Evolutionary conservation across 2,329 filamentous ascomycete species (phyloP).

Genomic region (Colletotrichum tropicale): DNA sequence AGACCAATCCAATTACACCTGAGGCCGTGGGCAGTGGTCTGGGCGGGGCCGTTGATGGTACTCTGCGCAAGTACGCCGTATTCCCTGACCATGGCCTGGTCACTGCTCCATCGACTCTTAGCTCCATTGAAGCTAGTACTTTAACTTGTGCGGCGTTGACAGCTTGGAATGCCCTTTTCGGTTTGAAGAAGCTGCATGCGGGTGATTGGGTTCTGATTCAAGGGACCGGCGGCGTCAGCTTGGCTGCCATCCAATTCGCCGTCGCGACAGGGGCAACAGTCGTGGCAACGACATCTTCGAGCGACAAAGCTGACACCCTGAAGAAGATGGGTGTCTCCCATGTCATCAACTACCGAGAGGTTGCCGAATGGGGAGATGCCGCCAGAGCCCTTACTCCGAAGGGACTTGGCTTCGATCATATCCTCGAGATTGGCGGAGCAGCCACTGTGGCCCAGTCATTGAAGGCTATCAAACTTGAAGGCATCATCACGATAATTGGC

Average conservation of each 20-base stretch:
- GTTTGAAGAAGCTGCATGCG: constrained; percentile 37
- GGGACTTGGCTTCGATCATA: not conserved
- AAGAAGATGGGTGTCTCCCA: constrained; percentile 59
- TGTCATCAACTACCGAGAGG: constrained; percentile 61
- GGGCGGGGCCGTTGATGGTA: not conserved
- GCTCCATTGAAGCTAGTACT: not conserved
- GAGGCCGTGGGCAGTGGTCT: not conserved
- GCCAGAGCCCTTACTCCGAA: constrained; percentile 49
- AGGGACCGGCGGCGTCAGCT: constrained; percentile 56
- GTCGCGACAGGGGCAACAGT: constrained; percentile 57
- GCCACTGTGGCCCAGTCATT: not conserved
- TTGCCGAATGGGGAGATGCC: constrained; percentile 57
- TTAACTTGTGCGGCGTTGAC: not conserved
- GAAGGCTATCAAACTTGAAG: not conserved
- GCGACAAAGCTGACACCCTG: constrained; percentile 51
- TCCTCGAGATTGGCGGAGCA: not conserved
- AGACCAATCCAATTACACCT: not conserved
- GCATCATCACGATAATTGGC: not conserved
- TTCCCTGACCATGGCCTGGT: not conserved
- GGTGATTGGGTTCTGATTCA: constrained; percentile 54
- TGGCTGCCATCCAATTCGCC: constrained; percentile 49
- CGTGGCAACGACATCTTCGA: constrained; percentile 60
- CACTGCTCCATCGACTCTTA: not conserved
- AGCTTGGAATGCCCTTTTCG: constrained; percentile 22
- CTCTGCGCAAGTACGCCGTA: not conserved